Conservation (phyloP, 1,284 basidiomycete genomes). For the Irpex sp. region DNA sequence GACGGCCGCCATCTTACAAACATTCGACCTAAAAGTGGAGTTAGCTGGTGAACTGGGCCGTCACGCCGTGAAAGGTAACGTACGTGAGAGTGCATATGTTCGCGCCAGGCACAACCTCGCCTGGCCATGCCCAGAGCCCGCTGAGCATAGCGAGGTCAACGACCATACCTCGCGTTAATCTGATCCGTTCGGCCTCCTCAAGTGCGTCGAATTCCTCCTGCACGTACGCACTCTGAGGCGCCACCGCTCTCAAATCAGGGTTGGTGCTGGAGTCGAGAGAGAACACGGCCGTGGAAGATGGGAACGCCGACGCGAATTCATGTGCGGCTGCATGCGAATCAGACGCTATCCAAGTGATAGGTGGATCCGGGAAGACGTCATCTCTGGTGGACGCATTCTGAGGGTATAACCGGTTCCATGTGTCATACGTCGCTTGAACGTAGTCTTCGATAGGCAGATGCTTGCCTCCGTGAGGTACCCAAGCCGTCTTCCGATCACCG, state of each 20-base stretch:
- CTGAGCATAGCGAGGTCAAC: conserved; percentile 63
- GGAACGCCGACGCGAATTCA: conserved; percentile 40
- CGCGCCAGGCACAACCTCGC: conserved; percentile 46
- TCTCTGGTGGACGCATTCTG: conserved; percentile 9
- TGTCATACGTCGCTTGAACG: conserved; percentile 36
- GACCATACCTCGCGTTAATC: conserved; percentile 56
- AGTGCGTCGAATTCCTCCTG: conserved; percentile 48
- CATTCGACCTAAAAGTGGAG: conserved; percentile 44
- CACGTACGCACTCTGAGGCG: conserved; percentile 50
- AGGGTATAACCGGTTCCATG: conserved; percentile 40
- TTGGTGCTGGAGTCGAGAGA: conserved; percentile 41
- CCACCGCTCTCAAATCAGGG: conserved; percentile 41
- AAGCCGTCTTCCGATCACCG: conserved; percentile 49
- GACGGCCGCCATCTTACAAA: conserved; percentile 56
- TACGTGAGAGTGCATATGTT: conserved; percentile 56
- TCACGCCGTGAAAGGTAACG: conserved; percentile 19
- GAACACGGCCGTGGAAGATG: conserved; percentile 35
- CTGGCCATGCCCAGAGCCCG: conserved; percentile 51
- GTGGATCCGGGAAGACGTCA: conserved; percentile 25
- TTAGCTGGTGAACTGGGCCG: neutral
- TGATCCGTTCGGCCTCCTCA: conserved; percentile 36
- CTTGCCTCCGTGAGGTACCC: conserved; percentile 40
- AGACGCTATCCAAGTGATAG: conserved; percentile 53
- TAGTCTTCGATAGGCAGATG: conserved; percentile 51
- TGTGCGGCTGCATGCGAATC: conserved; percentile 46